These are phyloP conservation scores for Beauveria caledonica DNA, from an alignment of 2,329 filamentous ascomycete genomes.

Conservation along the genomic window DNA sequence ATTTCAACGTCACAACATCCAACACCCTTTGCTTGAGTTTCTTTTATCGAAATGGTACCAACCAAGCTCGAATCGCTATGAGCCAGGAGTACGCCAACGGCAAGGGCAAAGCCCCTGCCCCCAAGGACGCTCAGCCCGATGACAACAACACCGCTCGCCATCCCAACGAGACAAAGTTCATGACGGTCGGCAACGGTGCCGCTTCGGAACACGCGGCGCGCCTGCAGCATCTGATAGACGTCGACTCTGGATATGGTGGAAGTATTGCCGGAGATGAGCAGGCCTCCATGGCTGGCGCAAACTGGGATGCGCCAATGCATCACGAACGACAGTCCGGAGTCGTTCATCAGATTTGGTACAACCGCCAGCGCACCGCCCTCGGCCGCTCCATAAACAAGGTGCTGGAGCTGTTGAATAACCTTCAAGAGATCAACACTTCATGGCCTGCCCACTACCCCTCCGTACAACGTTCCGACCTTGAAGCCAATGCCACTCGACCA, in stretches of 20 bases:
- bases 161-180: conserved; percentile 54
- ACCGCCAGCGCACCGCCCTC: conserved; percentile 81
- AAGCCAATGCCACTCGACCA: conserved; percentile 54
- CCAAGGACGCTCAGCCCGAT: conserved; percentile 22
- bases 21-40: not conserved
- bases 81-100: conserved; percentile 50
- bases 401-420: conserved; percentile 70
- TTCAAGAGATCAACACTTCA: conserved; percentile 81
- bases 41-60: not conserved
- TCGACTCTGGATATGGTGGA: conserved; percentile 87
- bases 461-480: conserved; percentile 56
- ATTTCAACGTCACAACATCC: not conserved
- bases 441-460: conserved; percentile 97
- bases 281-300: conserved; percentile 36
- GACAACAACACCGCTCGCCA: conserved; percentile 20
- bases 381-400: conserved; percentile 80
- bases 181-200: conserved; percentile 79
- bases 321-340: conserved; percentile 60
- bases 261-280: conserved; percentile 61
- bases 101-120: conserved; percentile 43
- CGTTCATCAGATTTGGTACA: conserved; percentile 90
- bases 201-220: conserved; percentile 74
- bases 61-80: conserved; percentile 34
- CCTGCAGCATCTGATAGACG: conserved; percentile 72
- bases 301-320: conserved; percentile 38